Evolutionary conservation across 2,329 filamentous ascomycete genomes (phyloP).

Genomic region (Apiospora pterosperma): DNA sequence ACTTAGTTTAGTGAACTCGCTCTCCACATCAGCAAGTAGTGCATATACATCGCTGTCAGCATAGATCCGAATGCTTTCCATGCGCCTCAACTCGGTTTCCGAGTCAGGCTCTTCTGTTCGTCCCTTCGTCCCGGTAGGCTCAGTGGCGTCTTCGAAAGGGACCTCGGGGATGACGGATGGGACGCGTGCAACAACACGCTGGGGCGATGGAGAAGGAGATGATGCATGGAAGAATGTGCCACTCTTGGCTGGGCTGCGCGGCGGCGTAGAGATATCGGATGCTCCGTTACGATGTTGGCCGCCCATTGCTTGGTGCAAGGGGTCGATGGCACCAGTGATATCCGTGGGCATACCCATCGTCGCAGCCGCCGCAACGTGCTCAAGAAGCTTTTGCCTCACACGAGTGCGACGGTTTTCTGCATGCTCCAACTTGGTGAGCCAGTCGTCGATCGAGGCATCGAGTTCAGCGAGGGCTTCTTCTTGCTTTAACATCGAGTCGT

Average conservation of each 20-base stretch:
- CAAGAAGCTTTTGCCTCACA: constrained; percentile 75
- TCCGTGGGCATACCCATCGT: constrained; percentile 40
- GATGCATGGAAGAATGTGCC: constrained; percentile 28
- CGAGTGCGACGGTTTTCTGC: constrained; percentile 74
- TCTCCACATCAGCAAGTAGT: constrained; percentile 64
- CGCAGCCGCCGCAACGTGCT: constrained; percentile 73
- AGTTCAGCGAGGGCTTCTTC: constrained; percentile 76
- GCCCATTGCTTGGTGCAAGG: constrained; percentile 39
- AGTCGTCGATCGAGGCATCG: constrained; percentile 75
- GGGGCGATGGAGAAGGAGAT: constrained; percentile 43
- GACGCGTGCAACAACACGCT: constrained; percentile 49
- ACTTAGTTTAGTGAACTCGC: constrained; percentile 49
- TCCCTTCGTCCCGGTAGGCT: constrained; percentile 11
- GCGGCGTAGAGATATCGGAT: constrained; percentile 51
- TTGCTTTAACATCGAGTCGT: constrained; percentile 73
- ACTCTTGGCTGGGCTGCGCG: constrained; percentile 53
- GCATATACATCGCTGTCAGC: constrained; percentile 65
- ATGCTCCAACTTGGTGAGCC: constrained; percentile 75
- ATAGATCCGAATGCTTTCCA: constrained; percentile 67
- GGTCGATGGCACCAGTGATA: constrained; percentile 31
- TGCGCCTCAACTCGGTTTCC: constrained; percentile 24
- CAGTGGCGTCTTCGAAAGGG: constrained; percentile 43
- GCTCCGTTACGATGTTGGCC: constrained; percentile 32
- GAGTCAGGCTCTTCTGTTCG: constrained; percentile 17
- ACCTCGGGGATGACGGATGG: constrained; percentile 55